Evolutionary conservation across 169 alveolate species (phyloP), one percentile per base, ranked within the genome.

Genomic region (Plasmodium vinckei): DNA sequence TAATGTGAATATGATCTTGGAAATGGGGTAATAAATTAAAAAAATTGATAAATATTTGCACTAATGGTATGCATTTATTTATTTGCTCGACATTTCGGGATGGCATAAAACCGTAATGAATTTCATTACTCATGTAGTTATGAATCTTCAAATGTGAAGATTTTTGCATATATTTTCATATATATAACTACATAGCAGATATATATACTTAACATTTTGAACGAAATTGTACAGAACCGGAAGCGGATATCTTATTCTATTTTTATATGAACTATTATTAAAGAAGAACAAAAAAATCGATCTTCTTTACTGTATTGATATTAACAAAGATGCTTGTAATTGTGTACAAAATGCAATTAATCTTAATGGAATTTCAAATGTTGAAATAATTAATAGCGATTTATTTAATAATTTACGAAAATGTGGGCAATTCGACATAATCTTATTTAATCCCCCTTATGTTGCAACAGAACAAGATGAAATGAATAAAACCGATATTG

Each of bases 401-500:
- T 42, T 79, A 51, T 79, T 79, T 53, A 79, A 46, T 60, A 79
- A 79, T 47, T 15, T 79, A n/a, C 65, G 72, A 60, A 42, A 19
- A 39, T 79, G 89, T 49, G 56, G 60, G 21, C 89, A 53, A 13
- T 79, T 79, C 46, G 89, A 79, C 25, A 13, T 79, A 46, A 60
- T 79, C 53, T 3, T 79, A 67, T 79, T 79, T 42, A 79, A 79
- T 51, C 89, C 89, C n/a, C 89, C 89, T 5, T 79, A 79, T 79
- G 89, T 79, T 79, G 54, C 1, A 25, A 79, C 89, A 54, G 89
- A 27, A 61, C 65, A 65, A 56, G 72, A 79, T 46, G 89, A 79
- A 79, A 67, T 79, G 82, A 56, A 67, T 33, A 79, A 39, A 64
- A 79, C 89, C 15, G 82, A 79, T 53, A 67, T 79, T 6, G 82